Percentiles rank a stretch among this genome's conserved stretches.
phyloP scores from a whole-genome alignment of 2,329 filamentous ascomycete species.

The Dactylellina drechsleri region DNA sequence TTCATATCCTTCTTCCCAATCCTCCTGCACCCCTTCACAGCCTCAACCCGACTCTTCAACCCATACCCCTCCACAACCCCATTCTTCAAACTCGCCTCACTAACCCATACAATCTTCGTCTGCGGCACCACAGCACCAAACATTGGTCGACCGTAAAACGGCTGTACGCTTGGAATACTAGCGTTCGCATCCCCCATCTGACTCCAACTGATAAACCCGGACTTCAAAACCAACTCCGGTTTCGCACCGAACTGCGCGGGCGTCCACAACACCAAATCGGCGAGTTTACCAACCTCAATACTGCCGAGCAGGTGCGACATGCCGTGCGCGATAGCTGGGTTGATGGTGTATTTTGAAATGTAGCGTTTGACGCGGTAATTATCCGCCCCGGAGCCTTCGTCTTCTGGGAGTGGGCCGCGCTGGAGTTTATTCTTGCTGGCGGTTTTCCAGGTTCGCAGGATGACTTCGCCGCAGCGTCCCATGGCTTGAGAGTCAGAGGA shows the following conservation, averaged over 20 bases:
- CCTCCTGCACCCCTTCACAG: constrained; percentile 78
- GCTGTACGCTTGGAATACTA: constrained; percentile 88
- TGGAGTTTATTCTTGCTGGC: constrained; percentile 96
- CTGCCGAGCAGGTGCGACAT: constrained; percentile 88
- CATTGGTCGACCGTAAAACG: constrained; percentile 84
- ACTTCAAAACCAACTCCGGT: constrained; percentile 79
- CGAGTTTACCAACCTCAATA: constrained; percentile 80
- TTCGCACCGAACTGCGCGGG: constrained; percentile 88
- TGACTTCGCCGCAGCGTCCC: constrained; percentile 93
- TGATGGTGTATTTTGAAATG: constrained; percentile 94
- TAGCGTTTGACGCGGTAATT: constrained; percentile 94
- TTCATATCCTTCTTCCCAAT: constrained; percentile 90
- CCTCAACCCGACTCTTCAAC: constrained; percentile 80
- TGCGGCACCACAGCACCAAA: constrained; percentile 77
- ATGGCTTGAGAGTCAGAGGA: constrained; percentile 94
- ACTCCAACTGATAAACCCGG: constrained; percentile 81
- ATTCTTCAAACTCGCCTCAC: constrained; percentile 73
- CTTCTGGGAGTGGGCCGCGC: constrained; percentile 78
- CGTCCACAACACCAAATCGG: constrained; percentile 88
- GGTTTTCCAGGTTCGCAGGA: constrained; percentile 94
- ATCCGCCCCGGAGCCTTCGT: constrained; percentile 80
- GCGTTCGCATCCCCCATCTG: constrained; percentile 88
- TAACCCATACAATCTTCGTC: constrained; percentile 85
- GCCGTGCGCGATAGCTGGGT: constrained; percentile 89
- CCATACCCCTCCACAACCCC: constrained; percentile 77